Evolutionary conservation across 306 rosid species (phyloP).

Genomic region (Argentina anserina): DNA sequence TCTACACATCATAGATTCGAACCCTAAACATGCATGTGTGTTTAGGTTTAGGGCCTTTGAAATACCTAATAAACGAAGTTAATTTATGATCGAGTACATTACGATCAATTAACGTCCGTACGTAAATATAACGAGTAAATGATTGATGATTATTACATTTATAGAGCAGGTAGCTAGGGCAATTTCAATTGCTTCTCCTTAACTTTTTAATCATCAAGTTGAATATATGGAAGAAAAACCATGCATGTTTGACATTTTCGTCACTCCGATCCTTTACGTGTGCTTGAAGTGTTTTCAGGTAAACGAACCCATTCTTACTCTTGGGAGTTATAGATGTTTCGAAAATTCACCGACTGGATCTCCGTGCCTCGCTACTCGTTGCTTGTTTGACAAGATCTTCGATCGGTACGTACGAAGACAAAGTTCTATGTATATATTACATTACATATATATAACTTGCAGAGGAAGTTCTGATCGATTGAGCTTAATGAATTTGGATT

Average conservation of each 20-base stretch:
- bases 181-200: neutral
- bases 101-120: no score
- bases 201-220: neutral
- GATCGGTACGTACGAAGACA: neutral
- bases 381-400: conserved; percentile 21
- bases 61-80: no score
- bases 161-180: neutral
- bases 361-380: neutral
- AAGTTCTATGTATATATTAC: neutral
- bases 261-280: neutral
- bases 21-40: no score
- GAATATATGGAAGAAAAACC: neutral
- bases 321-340: neutral
- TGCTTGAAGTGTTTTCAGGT: neutral
- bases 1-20: no score
- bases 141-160: neutral
- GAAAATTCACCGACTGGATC: neutral
- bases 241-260: neutral
- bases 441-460: no score
- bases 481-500: neutral
- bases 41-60: no score
- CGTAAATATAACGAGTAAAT: no score
- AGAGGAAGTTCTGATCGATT: neutral
- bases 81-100: no score
- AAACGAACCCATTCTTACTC: neutral